Conservation (phyloP, 495 filamentous ascomycete genomes). For the Talaromyces nanjingensis region DNA sequence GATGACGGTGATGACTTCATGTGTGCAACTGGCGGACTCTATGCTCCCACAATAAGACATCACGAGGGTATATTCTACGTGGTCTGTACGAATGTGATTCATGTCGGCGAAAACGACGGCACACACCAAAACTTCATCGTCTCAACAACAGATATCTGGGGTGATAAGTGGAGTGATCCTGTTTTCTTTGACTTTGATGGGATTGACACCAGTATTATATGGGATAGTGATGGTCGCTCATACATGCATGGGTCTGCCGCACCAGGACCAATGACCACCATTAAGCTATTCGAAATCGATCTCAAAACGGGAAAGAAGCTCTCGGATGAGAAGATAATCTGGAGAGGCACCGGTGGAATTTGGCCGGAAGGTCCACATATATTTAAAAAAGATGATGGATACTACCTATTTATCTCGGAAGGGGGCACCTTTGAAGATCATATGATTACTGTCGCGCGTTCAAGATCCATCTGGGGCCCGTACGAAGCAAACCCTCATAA, state of each 20-base stretch:
- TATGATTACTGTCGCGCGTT: conserved; percentile 43
- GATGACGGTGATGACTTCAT: background rate
- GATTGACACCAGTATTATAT: conserved; percentile 21
- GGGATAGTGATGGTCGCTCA: conserved; percentile 21
- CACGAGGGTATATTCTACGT: conserved; percentile 30
- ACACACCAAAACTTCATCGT: conserved; percentile 20
- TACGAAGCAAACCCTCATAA: conserved; percentile 45
- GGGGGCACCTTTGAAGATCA: conserved; percentile 54
- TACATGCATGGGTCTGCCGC: conserved; percentile 18
- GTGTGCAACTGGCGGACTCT: conserved; percentile 13
- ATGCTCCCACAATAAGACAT: conserved; percentile 21
- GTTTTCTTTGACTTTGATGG: conserved; percentile 24
- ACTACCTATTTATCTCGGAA: conserved; percentile 64
- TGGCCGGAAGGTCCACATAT: conserved; percentile 61
- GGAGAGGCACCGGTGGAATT: conserved; percentile 47
- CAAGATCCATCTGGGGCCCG: conserved; percentile 44
- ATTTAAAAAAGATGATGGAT: conserved; percentile 56
- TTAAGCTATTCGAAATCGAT: conserved; percentile 34
- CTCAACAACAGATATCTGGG: conserved; percentile 17
- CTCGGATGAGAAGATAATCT: conserved; percentile 36
- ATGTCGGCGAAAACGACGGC: conserved; percentile 3
- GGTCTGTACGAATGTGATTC: conserved; percentile 26
- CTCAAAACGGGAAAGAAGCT: conserved; percentile 27
- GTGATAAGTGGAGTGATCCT: conserved; percentile 22
- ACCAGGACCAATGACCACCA: conserved; percentile 25